These are phyloP conservation scores for Sporisorium sorghi DNA, from an alignment of 1,284 basidiomycete genomes.

Conservation along the genomic window DNA sequence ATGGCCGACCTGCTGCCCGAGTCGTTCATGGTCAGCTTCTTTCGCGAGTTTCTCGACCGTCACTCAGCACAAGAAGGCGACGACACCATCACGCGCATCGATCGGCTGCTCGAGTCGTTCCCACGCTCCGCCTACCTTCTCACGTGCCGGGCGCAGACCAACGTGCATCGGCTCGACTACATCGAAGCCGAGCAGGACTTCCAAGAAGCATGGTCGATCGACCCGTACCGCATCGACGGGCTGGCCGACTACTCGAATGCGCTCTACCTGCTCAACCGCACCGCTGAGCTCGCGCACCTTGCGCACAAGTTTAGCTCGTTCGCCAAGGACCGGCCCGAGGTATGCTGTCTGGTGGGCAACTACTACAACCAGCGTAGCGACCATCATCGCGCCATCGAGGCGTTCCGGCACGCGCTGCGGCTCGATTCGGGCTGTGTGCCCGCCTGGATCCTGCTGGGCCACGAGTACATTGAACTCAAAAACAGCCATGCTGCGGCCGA, in stretches of 20 bases:
- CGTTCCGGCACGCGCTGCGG: constrained; percentile 92
- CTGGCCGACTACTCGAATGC: constrained; percentile 98
- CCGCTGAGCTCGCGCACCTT: constrained; percentile 86
- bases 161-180: constrained; percentile 50
- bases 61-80: constrained; percentile 75
- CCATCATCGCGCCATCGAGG: constrained; percentile 94
- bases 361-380: constrained; percentile 93
- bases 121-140: constrained; percentile 86
- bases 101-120: constrained; percentile 79
- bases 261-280: constrained; percentile 91
- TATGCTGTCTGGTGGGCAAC: constrained; percentile 95
- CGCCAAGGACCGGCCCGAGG: constrained; percentile 71
- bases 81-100: constrained; percentile 55
- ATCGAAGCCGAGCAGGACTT: constrained; percentile 64
- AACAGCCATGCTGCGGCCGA: constrained; percentile 99
- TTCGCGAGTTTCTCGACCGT: constrained; percentile 88
- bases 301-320: constrained; percentile 75
- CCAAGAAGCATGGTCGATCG: constrained; percentile 71
- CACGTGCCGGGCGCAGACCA: constrained; percentile 67
- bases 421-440: constrained; percentile 93
- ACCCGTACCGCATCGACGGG: constrained; percentile 92
- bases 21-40: constrained; percentile 81
- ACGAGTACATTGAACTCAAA: constrained; percentile 98
- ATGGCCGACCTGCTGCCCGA: constrained; percentile 77
- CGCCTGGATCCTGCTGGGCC: constrained; percentile 99